Evolutionary conservation across 352 stramenopile genomes (phyloP), one percentile per base, ranked within the genome.

Genomic region (Phytophthora ramorum): DNA sequence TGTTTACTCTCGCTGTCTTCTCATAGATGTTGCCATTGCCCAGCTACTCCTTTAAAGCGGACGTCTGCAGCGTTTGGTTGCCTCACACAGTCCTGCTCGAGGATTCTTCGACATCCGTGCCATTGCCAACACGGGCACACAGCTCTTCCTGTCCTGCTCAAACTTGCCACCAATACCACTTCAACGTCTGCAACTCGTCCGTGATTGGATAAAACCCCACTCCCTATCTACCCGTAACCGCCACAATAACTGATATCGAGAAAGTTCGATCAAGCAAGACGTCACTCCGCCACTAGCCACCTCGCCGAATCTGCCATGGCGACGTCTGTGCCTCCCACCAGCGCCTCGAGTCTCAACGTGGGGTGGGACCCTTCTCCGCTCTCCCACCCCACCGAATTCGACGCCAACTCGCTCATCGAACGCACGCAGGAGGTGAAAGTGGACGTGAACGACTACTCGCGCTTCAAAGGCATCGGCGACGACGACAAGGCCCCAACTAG

Each of bases 401-500:
- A 85, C 58, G 52, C 73, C 50, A 88, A 73, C 58, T 60, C 69
- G 24, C 52, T 85, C n/a, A 90, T 91, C 34, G 77, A 92, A 26
- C 83, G 77, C 41, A 84, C 83, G 41, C 69, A 77, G 63, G 76
- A 86, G 45, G 72, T 90, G 2, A 90, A 82, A 43, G 73, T 89
- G 38, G 87, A 95, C 66, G 87, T 74, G 52, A 94, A 95, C 69
- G 86, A 96, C 65, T 96, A 96, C 73, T 95, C 88, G 48, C 84
- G 88, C 40, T 96, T 96, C 62, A 89, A 96, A 22, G 63, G 83
- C 76, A 91, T 95, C 53, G 82, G 82, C 49, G 70, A 82, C 17
- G 79, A 90, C 20, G 76, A 85, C 14, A 63, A 62, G 37, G 73
- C 26, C 26, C 26, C 26, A 32, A 8, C 26, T 8, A 32, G 67